A percentile compares a stretch with the other conserved stretches of the same genome.
Conservation (phyloP, 225 moss, liverwort and hornwort species). For the Rhytidiadelphus loreus region DNA sequence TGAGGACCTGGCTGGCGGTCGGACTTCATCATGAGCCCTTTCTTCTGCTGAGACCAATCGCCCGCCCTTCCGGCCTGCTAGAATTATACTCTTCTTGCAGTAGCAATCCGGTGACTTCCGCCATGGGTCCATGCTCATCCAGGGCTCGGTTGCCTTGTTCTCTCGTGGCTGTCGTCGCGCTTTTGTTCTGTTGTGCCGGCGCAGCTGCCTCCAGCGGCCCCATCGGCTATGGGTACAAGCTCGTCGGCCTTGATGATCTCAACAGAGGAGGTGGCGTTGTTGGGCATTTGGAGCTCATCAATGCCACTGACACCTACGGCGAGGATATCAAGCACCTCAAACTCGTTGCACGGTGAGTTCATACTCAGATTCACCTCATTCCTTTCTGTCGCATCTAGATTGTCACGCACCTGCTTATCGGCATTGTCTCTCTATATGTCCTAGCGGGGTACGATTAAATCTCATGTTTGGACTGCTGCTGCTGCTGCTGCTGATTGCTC, state of each 20-base stretch:
- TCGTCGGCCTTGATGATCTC: slow-evolving; percentile 4
- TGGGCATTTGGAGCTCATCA: slow-evolving; percentile 15
- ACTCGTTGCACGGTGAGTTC: slow-evolving; percentile 12
- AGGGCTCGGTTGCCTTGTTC: neutral
- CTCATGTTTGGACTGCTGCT: neutral
- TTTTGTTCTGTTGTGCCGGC: neutral
- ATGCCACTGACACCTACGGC: neutral
- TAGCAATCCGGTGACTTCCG: neutral
- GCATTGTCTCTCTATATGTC: neutral
- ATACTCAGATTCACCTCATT: neutral
- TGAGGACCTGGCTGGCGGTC: neutral
- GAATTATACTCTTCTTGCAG: neutral
- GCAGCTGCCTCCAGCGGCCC: neutral
- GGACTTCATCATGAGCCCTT: neutral
- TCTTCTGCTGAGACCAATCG: neutral
- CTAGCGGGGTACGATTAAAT: neutral
- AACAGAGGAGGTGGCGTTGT: slow-evolving; percentile 10
- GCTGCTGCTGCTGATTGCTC: neutral
- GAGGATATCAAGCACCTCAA: slow-evolving; percentile 16
- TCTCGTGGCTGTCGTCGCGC: neutral
- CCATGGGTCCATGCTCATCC: neutral
- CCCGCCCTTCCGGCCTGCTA: neutral
- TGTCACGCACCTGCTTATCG: neutral
- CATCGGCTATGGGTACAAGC: slow-evolving; percentile 25
- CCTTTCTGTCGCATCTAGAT: neutral